Base-by-base conservation (phyloP, 805 yeast species). In the Candida oleophila region DNA sequence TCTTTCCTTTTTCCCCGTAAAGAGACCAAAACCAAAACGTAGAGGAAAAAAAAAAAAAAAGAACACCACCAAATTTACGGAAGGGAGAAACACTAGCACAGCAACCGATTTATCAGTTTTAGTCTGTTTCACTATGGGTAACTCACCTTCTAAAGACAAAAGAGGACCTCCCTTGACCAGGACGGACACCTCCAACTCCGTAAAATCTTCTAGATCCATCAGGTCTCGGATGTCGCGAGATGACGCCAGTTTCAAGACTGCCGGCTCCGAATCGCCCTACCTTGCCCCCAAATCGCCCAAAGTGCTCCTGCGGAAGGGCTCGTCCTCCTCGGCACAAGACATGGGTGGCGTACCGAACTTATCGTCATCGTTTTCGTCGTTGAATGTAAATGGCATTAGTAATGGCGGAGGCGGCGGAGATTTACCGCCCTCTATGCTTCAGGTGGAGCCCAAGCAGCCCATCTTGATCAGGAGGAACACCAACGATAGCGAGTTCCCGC, bases 371-470 rank as follows among this genome's bases (percentile, higher is more conserved):
- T 8, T 39, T 4, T 50, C 66, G 9, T 57, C 68, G 3, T 62
- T 61, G 51, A 59, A 55, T 33, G 60, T 69, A 7, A 69, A 68
- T 2, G 50, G 55, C 65, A 33, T 25, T 11, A 5, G 30, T 25
- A 25, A 25, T n/a, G n/a, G 30, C 30, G 11, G 11, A 7, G 30
- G 30, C 5, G 60, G 42, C 21, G 16, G 21, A 14, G 49, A 53
- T 47, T 65, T 83, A 46, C 89, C 89, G 15, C 82, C 86, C 15
- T 81, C 87, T 34, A 83, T 86, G 90, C 70, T 78, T 32, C 82
- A 80, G 51, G 69, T 82, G 49, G 86, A 78, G 54, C 92, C 94
- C 16, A 85, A 81, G 55, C 82, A 82, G 45, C 91, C 94, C 2
- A 87, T 87, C 49, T 72, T 87, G 54, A 73, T 83, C 53, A 72